phyloP scores from a whole-genome alignment of 2,329 filamentous ascomycete genomes.

The Calonectria montana region DNA sequence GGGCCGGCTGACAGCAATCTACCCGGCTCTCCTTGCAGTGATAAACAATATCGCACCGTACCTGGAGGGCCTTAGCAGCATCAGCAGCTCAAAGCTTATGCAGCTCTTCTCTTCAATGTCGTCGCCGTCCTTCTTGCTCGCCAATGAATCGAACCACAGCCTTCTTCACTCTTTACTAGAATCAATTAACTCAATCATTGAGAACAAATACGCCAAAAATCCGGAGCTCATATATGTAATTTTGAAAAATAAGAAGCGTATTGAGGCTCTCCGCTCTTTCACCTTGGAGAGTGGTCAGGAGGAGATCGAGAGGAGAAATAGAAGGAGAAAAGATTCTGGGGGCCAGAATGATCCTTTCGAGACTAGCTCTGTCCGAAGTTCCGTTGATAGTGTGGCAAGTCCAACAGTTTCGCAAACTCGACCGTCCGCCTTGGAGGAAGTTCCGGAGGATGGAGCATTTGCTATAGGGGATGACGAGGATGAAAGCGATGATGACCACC shows the following conservation, averaged over 20 bases:
- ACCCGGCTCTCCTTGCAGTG: constrained; percentile 90
- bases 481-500: constrained; percentile 62
- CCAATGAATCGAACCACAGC: constrained; percentile 89
- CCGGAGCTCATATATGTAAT: constrained; percentile 84
- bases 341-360: constrained; percentile 63
- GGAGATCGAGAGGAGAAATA: constrained; percentile 85
- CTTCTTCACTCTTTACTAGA: constrained; percentile 86
- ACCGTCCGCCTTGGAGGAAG: constrained; percentile 45
- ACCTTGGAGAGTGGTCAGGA: constrained; percentile 93
- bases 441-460: constrained; percentile 79
- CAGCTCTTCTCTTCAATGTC: constrained; percentile 94
- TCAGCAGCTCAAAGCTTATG: constrained; percentile 83
- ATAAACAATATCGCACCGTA: constrained; percentile 94
- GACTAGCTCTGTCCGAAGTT: constrained; percentile 65
- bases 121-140: constrained; percentile 88
- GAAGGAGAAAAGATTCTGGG: constrained; percentile 73
- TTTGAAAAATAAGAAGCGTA: constrained; percentile 81
- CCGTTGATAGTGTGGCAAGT: constrained; percentile 75
- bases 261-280: constrained; percentile 86
- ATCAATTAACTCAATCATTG: constrained; percentile 88
- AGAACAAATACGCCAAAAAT: constrained; percentile 88
- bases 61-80: constrained; percentile 78
- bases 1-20: constrained; percentile 89
- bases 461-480: constrained; percentile 90
- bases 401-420: constrained; percentile 54